These are phyloP conservation scores for Cyclanthera cordifolia DNA, from an alignment of 306 rosid genomes.

Conservation along the genomic window DNA sequence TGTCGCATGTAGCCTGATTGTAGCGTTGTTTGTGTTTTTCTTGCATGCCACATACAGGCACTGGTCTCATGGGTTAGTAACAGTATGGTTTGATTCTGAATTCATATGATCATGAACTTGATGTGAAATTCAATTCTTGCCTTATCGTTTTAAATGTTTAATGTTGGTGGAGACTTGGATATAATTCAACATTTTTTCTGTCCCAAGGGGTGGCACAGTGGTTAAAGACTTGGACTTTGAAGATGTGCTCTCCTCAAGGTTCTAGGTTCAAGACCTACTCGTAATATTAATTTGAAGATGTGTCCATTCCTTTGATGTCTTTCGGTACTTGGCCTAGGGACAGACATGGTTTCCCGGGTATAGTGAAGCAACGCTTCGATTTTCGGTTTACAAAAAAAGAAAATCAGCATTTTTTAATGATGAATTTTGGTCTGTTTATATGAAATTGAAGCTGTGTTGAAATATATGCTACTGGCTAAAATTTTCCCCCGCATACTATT, in stretches of 20 bases:
- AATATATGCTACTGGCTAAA: slow-evolving; percentile 17
- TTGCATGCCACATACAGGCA: slow-evolving; percentile 33
- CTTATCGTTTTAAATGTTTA: background rate
- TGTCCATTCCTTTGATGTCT: no score
- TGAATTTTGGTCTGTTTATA: background rate
- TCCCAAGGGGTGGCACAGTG: no score
- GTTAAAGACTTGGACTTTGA: no score
- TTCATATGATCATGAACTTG: slow-evolving; percentile 5
- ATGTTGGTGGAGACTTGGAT: background rate
- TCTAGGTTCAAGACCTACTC: no score
- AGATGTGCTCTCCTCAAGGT: no score
- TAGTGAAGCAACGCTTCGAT: no score
- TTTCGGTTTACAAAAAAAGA: no score
- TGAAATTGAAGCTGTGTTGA: slow-evolving; percentile 1
- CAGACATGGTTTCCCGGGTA: no score
- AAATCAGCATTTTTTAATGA: no score
- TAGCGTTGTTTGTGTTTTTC: slow-evolving; percentile 37
- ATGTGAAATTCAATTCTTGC: background rate
- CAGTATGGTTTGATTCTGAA: background rate
- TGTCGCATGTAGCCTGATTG: slow-evolving; percentile 33
- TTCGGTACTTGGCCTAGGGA: no score
- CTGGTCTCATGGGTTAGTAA: slow-evolving; percentile 50
- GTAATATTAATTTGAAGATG: no score
- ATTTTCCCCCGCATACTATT: slow-evolving; percentile 15
- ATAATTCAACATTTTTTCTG: background rate